These are phyloP conservation scores for Gnaphalium uliginosum DNA, from an alignment of 129 eudicot species.

Conservation along the genomic window DNA sequence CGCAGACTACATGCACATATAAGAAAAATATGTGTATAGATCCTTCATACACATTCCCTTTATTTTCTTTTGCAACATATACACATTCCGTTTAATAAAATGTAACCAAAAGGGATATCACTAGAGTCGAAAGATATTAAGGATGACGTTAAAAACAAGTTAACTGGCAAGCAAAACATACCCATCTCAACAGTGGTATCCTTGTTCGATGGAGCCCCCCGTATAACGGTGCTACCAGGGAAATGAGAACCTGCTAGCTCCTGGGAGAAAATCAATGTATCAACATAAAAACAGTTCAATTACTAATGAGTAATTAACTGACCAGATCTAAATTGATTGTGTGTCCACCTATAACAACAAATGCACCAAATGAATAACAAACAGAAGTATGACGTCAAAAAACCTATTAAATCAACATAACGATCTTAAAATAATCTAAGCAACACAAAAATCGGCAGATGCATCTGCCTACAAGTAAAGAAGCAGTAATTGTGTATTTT, in stretches of 20 bases:
- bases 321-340: constrained; percentile 10
- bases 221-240: constrained; percentile 26
- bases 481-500: neutral
- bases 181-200: constrained; percentile 38
- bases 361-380: constrained; percentile 16
- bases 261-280: constrained; percentile 37
- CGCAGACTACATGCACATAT: constrained; percentile 17
- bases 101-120: neutral
- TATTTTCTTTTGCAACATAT: no score
- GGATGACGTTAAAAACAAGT: neutral
- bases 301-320: neutral
- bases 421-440: constrained; percentile 13
- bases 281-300: constrained; percentile 8
- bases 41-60: neutral
- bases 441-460: constrained; percentile 10
- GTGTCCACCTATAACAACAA: constrained; percentile 5
- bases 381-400: constrained; percentile 23
- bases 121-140: neutral
- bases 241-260: constrained; percentile 41
- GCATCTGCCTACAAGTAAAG: constrained; percentile 17
- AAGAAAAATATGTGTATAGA: neutral
- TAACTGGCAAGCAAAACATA: constrained; percentile 26
- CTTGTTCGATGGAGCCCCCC: constrained; percentile 23
- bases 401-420: constrained; percentile 11
- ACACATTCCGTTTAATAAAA: neutral